Percentiles rank a stretch among this genome's conserved stretches.
Evolutionary conservation across 192 early-diverging fungal genomes (phyloP).

Genomic region (Spinellus fusiger): DNA sequence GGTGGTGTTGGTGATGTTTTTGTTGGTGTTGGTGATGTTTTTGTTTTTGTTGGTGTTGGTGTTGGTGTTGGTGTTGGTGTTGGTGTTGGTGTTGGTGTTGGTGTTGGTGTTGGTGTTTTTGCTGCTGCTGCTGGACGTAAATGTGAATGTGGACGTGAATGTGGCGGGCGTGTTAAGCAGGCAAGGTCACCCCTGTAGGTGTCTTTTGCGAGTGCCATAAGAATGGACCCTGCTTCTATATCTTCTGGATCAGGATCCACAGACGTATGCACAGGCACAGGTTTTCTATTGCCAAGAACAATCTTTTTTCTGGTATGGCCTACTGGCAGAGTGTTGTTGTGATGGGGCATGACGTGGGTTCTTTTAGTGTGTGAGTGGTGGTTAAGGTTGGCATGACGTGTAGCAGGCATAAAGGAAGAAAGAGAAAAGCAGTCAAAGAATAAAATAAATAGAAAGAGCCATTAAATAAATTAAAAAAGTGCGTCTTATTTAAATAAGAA

Average conservation of each 20-base stretch:
- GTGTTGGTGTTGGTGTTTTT: no score
- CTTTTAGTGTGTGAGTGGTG: no score
- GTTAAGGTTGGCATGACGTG: neutral
- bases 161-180: no score
- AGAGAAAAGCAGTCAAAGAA: neutral
- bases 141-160: no score
- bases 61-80: no score
- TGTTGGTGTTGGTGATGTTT: no score
- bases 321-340: neutral
- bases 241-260: neutral
- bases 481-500: neutral
- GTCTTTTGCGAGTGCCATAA: neutral
- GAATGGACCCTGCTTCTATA: neutral
- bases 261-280: no score
- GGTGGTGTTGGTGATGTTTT: no score
- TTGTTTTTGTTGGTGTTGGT: no score
- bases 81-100: no score
- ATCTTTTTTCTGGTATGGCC: neutral
- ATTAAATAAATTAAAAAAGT: neutral
- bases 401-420: neutral
- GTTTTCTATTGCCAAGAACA: neutral
- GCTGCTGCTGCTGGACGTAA: no score
- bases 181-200: neutral
- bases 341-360: neutral
- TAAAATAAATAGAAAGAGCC: neutral